Evolutionary conservation across 2,329 filamentous ascomycete genomes (phyloP).

Genomic region (Diaporthe capsici): DNA sequence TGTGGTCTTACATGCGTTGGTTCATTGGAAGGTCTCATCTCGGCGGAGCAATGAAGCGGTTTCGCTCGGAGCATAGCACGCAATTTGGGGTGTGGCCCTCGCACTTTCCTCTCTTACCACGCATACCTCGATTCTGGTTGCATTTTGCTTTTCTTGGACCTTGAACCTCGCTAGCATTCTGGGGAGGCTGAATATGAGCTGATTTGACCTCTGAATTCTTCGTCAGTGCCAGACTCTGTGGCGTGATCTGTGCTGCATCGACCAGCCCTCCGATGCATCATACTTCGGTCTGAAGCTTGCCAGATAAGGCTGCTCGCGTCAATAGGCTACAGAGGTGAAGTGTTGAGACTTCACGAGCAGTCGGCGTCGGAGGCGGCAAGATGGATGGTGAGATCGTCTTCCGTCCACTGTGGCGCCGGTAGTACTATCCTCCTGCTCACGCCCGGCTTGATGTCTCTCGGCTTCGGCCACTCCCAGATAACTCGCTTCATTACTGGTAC

Average conservation of each 20-base stretch:
- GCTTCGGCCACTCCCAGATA: too few species aligned
- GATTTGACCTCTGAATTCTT: background rate
- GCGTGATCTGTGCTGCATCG: background rate
- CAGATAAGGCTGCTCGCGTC: too few species aligned
- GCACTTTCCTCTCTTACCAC: background rate
- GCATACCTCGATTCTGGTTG: background rate
- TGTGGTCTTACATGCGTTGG: background rate
- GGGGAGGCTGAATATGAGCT: background rate
- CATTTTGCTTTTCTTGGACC: too few species aligned
- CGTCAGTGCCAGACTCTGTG: background rate
- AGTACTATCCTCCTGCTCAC: too few species aligned
- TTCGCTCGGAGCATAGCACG: background rate
- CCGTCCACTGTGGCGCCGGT: too few species aligned
- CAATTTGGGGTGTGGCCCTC: background rate
- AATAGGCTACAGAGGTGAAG: background rate
- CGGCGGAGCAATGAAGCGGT: too few species aligned
- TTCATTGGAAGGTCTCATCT: background rate
- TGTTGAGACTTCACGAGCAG: background rate
- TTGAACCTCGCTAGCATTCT: background rate
- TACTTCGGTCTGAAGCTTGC: background rate
- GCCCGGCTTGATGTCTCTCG: too few species aligned
- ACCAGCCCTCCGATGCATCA: background rate
- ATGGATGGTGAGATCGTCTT: too few species aligned
- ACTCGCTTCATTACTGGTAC: too few species aligned
- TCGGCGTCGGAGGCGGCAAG: too few species aligned